Evolutionary conservation across 2,329 filamentous ascomycete genomes (phyloP), one percentile per base, ranked within the genome.

Genomic region (Cercospora canescens): DNA sequence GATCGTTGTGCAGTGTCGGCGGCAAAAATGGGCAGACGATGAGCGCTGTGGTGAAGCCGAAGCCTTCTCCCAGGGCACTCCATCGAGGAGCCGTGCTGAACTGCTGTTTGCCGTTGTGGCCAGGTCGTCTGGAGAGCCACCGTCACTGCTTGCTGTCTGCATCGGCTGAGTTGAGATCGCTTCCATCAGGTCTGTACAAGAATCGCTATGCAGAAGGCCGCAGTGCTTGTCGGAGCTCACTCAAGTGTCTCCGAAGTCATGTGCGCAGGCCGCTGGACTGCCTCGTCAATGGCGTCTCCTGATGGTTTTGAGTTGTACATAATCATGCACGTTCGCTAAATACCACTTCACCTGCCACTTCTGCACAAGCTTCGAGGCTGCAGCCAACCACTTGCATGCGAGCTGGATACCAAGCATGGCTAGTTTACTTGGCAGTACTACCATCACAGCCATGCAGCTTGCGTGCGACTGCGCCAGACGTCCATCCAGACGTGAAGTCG

Each of bases 241-340:
- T 30, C 28, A 1, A 52, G 24, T 30, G 24, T 30, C 3, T 28
- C 18, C 45, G 24, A 30, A 52, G 24, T 26, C 45, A n/a, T 52
- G 45, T 52, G 45, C 32, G 24, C 9, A 52, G 45, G 24, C 2
- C 45, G 24, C 24, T 58, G 11, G 3, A 24, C 16, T 59, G 56
- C 6, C 32, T 59, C 56, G 56, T 59, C 56, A 59, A 41, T 26
- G 32, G 56, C 56, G 35, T 30, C 56, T 59, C 35, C 41, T 39
- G 24, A 16, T 52, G 3, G 24, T 28, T 52, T 59, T 41, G 32
- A 59, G 56, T 59, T 59, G 34, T 34, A n/a, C 56, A 26, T 41
- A 2, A 14, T 59, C 56, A 59, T 41, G 56, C 56, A 59, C 56
- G 35, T 59, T 59, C 56, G 56, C 56, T 59, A 41, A 41, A 59